phyloP scores from a whole-genome alignment of 2,329 filamentous ascomycete genomes.

The Penicillium sp. region DNA sequence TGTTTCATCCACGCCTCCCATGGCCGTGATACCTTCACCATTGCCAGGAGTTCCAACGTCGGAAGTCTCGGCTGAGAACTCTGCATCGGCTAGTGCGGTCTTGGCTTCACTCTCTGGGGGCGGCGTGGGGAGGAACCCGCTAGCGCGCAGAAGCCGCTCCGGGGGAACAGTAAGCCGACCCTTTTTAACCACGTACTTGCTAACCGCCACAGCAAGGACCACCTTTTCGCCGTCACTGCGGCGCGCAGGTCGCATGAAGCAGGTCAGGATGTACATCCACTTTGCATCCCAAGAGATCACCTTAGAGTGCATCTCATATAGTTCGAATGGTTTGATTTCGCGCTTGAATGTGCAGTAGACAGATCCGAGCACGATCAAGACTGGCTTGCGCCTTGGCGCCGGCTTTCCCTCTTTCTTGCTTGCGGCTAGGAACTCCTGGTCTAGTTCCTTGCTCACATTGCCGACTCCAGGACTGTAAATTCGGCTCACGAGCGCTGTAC shows the following conservation, averaged over 20 bases:
- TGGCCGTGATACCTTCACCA: conserved; percentile 32
- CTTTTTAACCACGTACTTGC: conserved; percentile 81
- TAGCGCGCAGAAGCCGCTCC: conserved; percentile 67
- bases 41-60: conserved; percentile 32
- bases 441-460: conserved; percentile 52
- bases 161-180: conserved; percentile 81
- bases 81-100: conserved; percentile 13
- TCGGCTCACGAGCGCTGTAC: conserved; percentile 74
- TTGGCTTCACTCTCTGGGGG: conserved; percentile 54
- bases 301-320: conserved; percentile 71
- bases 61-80: conserved; percentile 23
- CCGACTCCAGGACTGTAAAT: conserved; percentile 60
- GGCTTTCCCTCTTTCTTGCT: conserved; percentile 52
- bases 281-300: conserved; percentile 75
- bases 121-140: conserved; percentile 69
- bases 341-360: conserved; percentile 71
- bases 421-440: conserved; percentile 49
- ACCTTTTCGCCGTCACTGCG: conserved; percentile 54
- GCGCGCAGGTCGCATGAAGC: conserved; percentile 59
- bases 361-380: conserved; percentile 67
- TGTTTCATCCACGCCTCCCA: conserved; percentile 33
- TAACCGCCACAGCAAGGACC: conserved; percentile 68
- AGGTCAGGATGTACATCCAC: conserved; percentile 74
- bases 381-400: conserved; percentile 47
- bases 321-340: conserved; percentile 67